Evolutionary conservation across 2,329 filamentous ascomycete species (phyloP).

Genomic region (Fusarium mexicanum): DNA sequence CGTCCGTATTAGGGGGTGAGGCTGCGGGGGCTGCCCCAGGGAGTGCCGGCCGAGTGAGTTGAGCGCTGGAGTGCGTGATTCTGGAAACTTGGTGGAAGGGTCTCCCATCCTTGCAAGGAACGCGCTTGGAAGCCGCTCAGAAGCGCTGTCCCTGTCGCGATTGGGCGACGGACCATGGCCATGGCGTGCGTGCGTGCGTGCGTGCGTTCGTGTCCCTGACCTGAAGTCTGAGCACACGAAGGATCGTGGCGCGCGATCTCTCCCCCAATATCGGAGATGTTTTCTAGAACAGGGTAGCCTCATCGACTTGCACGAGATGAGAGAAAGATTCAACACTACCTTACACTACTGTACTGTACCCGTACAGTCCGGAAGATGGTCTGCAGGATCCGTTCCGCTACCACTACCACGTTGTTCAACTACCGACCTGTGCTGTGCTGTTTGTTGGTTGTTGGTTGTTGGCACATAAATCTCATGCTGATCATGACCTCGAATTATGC

Average conservation of each 20-base stretch:
- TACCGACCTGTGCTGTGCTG: constrained; percentile 26
- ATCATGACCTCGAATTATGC: constrained; percentile 24
- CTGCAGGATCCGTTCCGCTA: constrained; percentile 23
- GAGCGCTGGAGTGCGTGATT: constrained; percentile 7
- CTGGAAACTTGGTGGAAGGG: constrained; percentile 37
- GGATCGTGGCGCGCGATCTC: constrained; percentile 37
- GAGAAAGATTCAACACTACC: background rate
- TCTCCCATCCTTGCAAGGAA: constrained; percentile 38
- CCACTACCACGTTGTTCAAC: constrained; percentile 31
- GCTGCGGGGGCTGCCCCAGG: constrained; percentile 8
- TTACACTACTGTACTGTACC: background rate
- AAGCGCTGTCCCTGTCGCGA: constrained; percentile 20
- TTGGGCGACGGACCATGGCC: constrained; percentile 11
- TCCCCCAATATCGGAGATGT: constrained; percentile 32
- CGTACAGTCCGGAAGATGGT: constrained; percentile 17
- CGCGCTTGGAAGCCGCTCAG: constrained; percentile 35
- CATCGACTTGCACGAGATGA: constrained; percentile 16
- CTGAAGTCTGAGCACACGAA: constrained; percentile 6
- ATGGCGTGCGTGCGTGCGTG: constrained; percentile 4
- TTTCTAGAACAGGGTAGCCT: constrained; percentile 40
- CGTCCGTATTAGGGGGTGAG: constrained; percentile 5
- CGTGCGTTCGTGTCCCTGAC: background rate
- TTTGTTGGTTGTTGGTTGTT: background rate
- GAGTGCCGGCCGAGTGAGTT: constrained; percentile 33
- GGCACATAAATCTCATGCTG: constrained; percentile 1